phyloP scores from a whole-genome alignment of 345 rosid species.

The Hypericum perforatum region DNA sequence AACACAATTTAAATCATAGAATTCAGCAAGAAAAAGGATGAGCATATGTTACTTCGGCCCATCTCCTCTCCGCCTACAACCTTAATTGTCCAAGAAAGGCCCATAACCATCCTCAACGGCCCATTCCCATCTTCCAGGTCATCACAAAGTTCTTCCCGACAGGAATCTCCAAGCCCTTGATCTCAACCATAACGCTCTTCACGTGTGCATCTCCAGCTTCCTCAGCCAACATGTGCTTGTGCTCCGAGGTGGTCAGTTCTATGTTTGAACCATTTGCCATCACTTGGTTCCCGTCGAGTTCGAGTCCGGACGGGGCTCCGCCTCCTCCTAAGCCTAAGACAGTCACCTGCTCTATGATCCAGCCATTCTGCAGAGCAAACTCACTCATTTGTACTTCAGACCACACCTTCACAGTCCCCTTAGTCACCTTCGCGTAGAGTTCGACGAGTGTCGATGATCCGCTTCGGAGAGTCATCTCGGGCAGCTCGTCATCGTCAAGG shows the following conservation, averaged over 20 bases:
- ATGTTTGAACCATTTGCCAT: slow-evolving; percentile 13
- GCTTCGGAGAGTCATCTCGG: slow-evolving; percentile 72
- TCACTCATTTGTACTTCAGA: slow-evolving; percentile 65
- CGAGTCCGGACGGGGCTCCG: slow-evolving; percentile 30
- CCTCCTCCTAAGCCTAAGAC: slow-evolving; percentile 63
- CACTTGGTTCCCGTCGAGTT: slow-evolving; percentile 33
- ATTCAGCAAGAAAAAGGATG: background rate
- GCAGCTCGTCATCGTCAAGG: slow-evolving; percentile 82
- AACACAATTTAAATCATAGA: no score
- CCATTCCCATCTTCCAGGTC: slow-evolving; percentile 53
- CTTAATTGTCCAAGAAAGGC: background rate
- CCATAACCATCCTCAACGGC: slow-evolving; percentile 7
- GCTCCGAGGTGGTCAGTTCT: slow-evolving; percentile 35
- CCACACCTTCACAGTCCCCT: slow-evolving; percentile 71
- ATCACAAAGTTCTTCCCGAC: slow-evolving; percentile 62
- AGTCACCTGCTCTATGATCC: slow-evolving; percentile 51
- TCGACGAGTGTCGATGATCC: slow-evolving; percentile 56
- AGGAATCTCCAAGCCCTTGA: slow-evolving; percentile 46
- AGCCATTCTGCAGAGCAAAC: slow-evolving; percentile 65
- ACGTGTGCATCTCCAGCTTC: slow-evolving; percentile 27
- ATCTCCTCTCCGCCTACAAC: background rate
- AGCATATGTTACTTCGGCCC: background rate
- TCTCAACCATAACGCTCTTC: slow-evolving; percentile 49
- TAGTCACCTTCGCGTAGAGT: slow-evolving; percentile 46
- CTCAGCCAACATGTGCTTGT: slow-evolving; percentile 22